phyloP scores from a whole-genome alignment of 345 rosid genomes.

The Dimocarpus longan region DNA sequence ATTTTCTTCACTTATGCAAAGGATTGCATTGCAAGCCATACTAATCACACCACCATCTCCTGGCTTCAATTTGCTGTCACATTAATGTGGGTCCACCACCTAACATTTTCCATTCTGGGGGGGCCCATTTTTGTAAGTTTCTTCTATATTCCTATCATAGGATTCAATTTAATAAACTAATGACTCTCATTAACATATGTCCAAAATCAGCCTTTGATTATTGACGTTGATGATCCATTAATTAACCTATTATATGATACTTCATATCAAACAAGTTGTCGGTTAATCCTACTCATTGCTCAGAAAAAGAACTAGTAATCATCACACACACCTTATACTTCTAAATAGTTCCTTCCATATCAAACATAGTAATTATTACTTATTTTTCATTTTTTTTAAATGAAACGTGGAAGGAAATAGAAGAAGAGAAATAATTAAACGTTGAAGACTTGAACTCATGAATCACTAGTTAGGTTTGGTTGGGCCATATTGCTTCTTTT shows the following conservation, averaged over 20 bases:
- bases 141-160: not conserved
- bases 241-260: not conserved
- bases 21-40: not conserved
- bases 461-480: not conserved
- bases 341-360: not conserved
- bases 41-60: not conserved
- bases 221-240: not conserved
- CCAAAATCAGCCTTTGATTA: slow-evolving; percentile 12
- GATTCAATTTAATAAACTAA: not conserved
- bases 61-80: not conserved
- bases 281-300: no score
- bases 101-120: not conserved
- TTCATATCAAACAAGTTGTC: not conserved
- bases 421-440: no score
- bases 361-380: not conserved
- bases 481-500: not conserved
- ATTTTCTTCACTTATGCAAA: not conserved
- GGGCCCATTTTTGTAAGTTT: not conserved
- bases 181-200: slow-evolving; percentile 7
- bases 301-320: no score
- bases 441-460: not conserved
- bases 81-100: slow-evolving; percentile 3
- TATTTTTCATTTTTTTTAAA: no score
- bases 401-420: no score
- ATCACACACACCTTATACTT: no score